phyloP scores from a whole-genome alignment of 2,329 filamentous ascomycete species.

The Colletotrichum sp. region DNA sequence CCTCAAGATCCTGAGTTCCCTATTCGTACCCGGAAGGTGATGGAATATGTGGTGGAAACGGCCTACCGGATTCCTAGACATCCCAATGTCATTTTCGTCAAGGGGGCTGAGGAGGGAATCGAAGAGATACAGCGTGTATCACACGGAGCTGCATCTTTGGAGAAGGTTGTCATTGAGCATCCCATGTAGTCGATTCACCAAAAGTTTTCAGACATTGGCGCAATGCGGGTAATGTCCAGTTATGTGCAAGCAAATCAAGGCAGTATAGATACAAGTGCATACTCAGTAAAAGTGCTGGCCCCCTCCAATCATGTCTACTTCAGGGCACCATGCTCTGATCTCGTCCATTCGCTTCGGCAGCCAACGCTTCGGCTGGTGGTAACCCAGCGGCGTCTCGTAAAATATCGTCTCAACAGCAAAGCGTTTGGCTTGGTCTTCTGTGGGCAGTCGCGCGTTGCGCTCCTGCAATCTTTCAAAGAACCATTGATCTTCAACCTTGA shows the following conservation, averaged over 20 bases:
- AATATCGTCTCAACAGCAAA: slow-evolving; percentile 33
- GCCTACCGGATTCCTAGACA: background rate
- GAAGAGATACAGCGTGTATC: background rate
- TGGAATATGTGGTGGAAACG: background rate
- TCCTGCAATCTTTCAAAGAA: slow-evolving; percentile 30
- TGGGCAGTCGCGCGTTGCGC: slow-evolving; percentile 28
- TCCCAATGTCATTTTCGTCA: background rate
- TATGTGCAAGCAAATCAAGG: background rate
- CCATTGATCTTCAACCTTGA: slow-evolving; percentile 36
- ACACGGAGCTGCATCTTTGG: background rate
- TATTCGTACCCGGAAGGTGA: background rate
- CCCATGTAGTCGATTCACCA: background rate
- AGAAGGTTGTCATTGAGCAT: slow-evolving; percentile 2
- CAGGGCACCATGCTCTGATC: slow-evolving; percentile 34
- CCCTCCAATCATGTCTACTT: slow-evolving; percentile 23
- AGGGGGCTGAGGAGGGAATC: background rate
- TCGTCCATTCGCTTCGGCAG: slow-evolving; percentile 25
- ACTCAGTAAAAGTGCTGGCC: background rate
- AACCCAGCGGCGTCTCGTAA: slow-evolving; percentile 28
- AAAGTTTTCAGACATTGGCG: background rate
- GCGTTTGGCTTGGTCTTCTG: slow-evolving; percentile 25
- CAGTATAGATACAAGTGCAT: background rate
- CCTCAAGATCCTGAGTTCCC: background rate
- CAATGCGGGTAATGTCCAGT: background rate
- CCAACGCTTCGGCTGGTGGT: slow-evolving; percentile 30